Evolutionary conservation across 2,329 filamentous ascomycete species (phyloP).

Genomic region (Claviceps arundinis): DNA sequence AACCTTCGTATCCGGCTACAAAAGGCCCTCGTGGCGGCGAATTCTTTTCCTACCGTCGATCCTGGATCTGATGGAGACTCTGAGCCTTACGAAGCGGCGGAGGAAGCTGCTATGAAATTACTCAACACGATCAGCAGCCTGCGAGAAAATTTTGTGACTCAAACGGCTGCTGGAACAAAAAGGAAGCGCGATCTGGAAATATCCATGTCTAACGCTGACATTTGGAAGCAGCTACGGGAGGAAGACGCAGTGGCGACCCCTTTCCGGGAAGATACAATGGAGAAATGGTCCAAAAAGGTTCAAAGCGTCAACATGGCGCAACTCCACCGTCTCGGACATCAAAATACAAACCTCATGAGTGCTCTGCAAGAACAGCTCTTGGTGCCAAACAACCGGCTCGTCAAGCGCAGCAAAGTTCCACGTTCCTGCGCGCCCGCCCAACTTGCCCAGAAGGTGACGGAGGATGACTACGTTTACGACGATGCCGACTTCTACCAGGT

Average conservation of each 20-base stretch:
- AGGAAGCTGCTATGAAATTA: conserved; percentile 71
- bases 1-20: conserved; percentile 88
- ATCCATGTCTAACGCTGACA: conserved; percentile 45
- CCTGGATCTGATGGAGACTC: conserved; percentile 24
- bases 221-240: conserved; percentile 60
- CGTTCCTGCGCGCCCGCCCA: conserved; percentile 67
- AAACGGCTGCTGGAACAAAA: conserved; percentile 43
- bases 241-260: conserved; percentile 47
- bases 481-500: conserved; percentile 92
- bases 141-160: conserved; percentile 44
- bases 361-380: conserved; percentile 56
- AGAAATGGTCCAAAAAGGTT: conserved; percentile 78
- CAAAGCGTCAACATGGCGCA: conserved; percentile 31
- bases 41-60: conserved; percentile 48
- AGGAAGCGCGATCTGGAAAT: conserved; percentile 41
- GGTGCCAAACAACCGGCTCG: conserved; percentile 46
- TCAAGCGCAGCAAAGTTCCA: conserved; percentile 56
- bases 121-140: conserved; percentile 69
- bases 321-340: conserved; percentile 14
- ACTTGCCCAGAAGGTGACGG: conserved; percentile 39
- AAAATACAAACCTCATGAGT: conserved; percentile 39
- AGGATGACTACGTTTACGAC: conserved; percentile 63
- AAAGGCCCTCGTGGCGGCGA: conserved; percentile 73
- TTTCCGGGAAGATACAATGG: conserved; percentile 58
- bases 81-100: conserved; percentile 59